Evolutionary conservation across 805 yeast genomes (phyloP).

Genomic region (Clavispora fructus): DNA sequence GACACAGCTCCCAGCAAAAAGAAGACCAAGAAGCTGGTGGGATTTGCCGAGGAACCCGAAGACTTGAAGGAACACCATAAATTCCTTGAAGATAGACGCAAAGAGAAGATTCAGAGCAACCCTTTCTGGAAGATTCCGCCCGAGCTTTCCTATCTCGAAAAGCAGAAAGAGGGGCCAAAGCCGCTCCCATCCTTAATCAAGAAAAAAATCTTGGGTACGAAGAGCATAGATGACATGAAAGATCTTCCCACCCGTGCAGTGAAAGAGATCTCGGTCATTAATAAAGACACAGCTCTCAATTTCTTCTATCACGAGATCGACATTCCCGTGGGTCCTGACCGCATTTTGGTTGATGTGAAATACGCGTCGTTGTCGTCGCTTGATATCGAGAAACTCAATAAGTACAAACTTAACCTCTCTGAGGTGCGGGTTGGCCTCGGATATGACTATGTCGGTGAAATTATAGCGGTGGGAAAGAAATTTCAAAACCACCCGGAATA

Average conservation of each 20-base stretch:
- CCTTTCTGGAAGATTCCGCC: conserved; percentile 39
- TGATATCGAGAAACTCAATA: conserved; percentile 57
- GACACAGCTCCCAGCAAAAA: background rate
- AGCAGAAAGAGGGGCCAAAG: conserved; percentile 22
- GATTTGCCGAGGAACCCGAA: conserved; percentile 34
- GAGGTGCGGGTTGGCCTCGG: conserved; percentile 61
- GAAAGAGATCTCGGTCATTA: conserved; percentile 42
- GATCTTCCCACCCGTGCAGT: conserved; percentile 38
- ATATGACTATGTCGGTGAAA: conserved; percentile 60
- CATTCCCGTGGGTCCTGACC: conserved; percentile 43
- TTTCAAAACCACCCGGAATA: conserved; percentile 22
- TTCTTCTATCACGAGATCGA: conserved; percentile 49
- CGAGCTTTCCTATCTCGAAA: conserved; percentile 34
- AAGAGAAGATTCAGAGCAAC: conserved; percentile 21
- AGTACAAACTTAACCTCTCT: conserved; percentile 46
- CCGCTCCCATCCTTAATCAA: conserved; percentile 14
- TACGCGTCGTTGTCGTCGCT: conserved; percentile 61
- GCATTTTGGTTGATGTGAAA: conserved; percentile 52
- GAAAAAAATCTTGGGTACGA: background rate
- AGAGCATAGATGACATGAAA: conserved; percentile 42
- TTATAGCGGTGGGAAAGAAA: conserved; percentile 52
- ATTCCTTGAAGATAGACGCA: conserved; percentile 21
- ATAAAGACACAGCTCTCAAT: conserved; percentile 42
- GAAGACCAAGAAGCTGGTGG: conserved; percentile 18
- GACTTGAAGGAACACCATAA: conserved; percentile 33